Percentiles rank a stretch among this genome's conserved stretches.
Conservation (phyloP, 2,329 filamentous ascomycete species). For the Aspergillus aculeatinus region DNA sequence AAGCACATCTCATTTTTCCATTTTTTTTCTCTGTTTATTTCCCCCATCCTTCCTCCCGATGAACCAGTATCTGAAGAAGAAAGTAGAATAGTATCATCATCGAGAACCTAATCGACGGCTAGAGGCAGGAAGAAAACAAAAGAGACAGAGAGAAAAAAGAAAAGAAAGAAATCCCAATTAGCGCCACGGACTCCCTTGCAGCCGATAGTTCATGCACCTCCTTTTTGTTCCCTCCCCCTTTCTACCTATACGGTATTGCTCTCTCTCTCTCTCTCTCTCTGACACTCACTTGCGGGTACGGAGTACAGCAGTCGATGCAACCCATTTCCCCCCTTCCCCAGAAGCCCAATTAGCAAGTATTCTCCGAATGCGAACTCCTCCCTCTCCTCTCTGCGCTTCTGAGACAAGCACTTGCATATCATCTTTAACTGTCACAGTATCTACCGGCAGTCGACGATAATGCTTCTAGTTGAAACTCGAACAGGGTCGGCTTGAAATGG, state of each 20-base stretch:
- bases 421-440: no score
- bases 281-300: no score
- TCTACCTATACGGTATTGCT: no score
- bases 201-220: slow-evolving; percentile 8
- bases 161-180: slow-evolving; percentile 1
- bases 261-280: no score
- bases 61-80: no score
- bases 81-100: no score
- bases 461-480: neutral
- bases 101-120: no score
- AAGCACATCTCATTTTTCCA: no score
- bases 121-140: neutral
- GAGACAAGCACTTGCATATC: neutral
- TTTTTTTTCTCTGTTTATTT: no score
- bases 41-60: no score
- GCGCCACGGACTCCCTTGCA: slow-evolving; percentile 3
- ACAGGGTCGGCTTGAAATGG: neutral
- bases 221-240: neutral
- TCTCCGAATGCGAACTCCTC: neutral
- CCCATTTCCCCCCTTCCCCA: no score
- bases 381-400: neutral
- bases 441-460: neutral
- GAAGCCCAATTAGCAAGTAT: neutral
- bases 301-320: no score
- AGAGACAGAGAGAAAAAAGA: neutral